Conservation (phyloP, 805 yeast species). For the Soucietia sequanensis region DNA sequence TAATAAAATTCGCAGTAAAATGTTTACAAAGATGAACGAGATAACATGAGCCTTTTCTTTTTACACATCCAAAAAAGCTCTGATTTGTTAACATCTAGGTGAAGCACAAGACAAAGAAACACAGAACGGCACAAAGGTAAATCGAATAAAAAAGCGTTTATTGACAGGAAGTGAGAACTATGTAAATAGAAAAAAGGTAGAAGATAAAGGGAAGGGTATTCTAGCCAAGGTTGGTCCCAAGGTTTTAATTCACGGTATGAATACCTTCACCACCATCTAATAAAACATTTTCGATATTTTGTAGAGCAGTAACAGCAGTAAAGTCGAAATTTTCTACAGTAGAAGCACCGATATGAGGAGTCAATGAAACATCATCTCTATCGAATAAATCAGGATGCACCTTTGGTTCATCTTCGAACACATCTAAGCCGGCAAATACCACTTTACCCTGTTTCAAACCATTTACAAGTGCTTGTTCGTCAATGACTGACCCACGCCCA, state of each 20-base stretch:
- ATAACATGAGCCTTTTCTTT: too few species aligned
- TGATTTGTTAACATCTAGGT: too few species aligned
- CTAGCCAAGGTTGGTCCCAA: too few species aligned
- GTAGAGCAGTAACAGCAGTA: slow-evolving; percentile 53
- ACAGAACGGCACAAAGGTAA: too few species aligned
- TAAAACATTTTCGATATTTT: slow-evolving; percentile 51
- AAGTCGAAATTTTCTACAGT: slow-evolving; percentile 54
- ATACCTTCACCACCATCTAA: slow-evolving; percentile 38
- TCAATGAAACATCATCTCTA: slow-evolving; percentile 61
- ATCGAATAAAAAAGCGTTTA: too few species aligned
- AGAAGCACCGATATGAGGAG: slow-evolving; percentile 75
- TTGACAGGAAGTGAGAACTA: too few species aligned
- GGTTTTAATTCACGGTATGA: slow-evolving; percentile 25
- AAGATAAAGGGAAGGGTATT: too few species aligned
- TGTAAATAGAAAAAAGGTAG: too few species aligned
- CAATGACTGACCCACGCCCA: slow-evolving; percentile 71
- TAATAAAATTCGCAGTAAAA: too few species aligned
- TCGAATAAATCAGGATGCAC: slow-evolving; percentile 48
- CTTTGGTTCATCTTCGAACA: slow-evolving; percentile 61
- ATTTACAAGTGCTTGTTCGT: slow-evolving; percentile 61
- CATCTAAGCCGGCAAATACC: slow-evolving; percentile 70
- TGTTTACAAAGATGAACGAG: too few species aligned
- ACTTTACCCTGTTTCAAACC: slow-evolving; percentile 62
- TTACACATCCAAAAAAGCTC: too few species aligned
- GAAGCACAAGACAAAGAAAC: too few species aligned